Base-by-base conservation (phyloP, 768 basidiomycete genomes). In the Kwoniella newhampshirensis region DNA sequence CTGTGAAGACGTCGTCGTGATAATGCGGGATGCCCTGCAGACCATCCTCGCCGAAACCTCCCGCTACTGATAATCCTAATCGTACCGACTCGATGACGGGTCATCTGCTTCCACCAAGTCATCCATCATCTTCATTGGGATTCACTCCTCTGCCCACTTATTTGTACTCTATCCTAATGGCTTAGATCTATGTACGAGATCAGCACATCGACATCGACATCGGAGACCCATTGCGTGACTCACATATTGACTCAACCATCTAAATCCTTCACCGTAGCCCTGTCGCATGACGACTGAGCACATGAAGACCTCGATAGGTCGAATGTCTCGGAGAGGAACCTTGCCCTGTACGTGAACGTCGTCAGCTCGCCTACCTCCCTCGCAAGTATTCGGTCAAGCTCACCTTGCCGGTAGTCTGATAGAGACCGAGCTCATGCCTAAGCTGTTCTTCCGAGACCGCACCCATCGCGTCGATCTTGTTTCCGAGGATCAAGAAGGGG, bases 351-450 rank as follows among this genome's bases (percentile, higher is more conserved):
- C 23, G 23, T 13, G 7, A 26, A 28, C 46, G 20, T 41, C 2
- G 37, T 74, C 45, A 70, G 32, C 36, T 41, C 27, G 18, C 9
- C 40, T 23, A 13, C 25, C 3, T 39, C 20, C 27, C 1, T 18
- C 30, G 39, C 43, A 13, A 26, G 26, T 27, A 25, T 12, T 23
- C 9, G 37, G 37, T 21, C 15, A 17, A 13, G 57, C 72, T 37
- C 57, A 92, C 93, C 87, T 99, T 98, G 76, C 96, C 96, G 21
- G 96, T 99, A n/a, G 96, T 99, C 79, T 97, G 92, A 80, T 93
- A 96, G 46, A 99, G 80, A 15, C 96, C 96, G 41, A 99, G 82
- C 63, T 91, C 85, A 72, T 97, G 91, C 74, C 96, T 87, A 63
- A 99, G 81, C 77, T 99, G 92, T 73, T 99, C 94, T 79, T 99